A percentile compares a stretch with the other conserved stretches of the same genome.
These are phyloP conservation scores for Pholiota microspora DNA, from an alignment of 768 basidiomycete species.

Conservation along the genomic window DNA sequence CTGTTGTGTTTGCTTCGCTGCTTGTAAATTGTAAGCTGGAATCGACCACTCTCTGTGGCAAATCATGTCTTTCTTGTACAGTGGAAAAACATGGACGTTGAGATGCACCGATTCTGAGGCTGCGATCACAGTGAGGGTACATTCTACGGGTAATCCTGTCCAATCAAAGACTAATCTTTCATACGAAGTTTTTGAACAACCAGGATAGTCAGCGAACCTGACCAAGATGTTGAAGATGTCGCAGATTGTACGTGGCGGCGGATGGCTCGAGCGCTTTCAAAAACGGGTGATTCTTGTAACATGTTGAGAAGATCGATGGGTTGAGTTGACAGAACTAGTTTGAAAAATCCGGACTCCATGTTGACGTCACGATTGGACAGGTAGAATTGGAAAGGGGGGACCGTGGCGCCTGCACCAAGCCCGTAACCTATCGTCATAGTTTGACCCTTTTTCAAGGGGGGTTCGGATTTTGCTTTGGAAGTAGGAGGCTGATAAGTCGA, in stretches of 20 bases:
- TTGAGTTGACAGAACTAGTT: background rate
- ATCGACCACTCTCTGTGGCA: too few relatives aligned
- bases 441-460: background rate
- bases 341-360: slow-evolving; percentile 1
- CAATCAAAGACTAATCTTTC: too few relatives aligned
- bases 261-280: background rate
- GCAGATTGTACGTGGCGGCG: background rate
- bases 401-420: background rate
- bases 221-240: background rate
- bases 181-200: too few relatives aligned
- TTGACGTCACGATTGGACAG: background rate
- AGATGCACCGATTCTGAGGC: too few relatives aligned
- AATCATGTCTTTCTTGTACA: too few relatives aligned
- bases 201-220: background rate
- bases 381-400: background rate
- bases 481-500: background rate
- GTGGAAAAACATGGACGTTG: too few relatives aligned
- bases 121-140: too few relatives aligned
- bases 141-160: too few relatives aligned
- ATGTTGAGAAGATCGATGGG: background rate
- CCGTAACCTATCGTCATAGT: slow-evolving; percentile 2
- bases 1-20: too few relatives aligned
- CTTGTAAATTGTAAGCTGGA: too few relatives aligned
- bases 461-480: background rate
- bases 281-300: background rate